Evolutionary conservation across 768 basidiomycete genomes (phyloP).

Genomic region (Kwoniella bestiolae): DNA sequence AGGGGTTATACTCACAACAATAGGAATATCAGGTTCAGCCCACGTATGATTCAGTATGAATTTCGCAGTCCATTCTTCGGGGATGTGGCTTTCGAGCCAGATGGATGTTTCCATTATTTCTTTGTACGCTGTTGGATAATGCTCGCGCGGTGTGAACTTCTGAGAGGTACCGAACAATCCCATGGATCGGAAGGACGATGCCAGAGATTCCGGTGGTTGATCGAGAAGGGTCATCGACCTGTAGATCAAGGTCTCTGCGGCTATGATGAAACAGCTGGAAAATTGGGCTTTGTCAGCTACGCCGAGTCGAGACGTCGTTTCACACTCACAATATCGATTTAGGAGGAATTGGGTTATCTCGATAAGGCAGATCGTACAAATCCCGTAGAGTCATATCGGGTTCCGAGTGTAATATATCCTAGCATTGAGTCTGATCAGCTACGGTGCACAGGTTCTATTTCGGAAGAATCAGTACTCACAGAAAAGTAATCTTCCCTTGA

Average conservation of each 20-base stretch:
- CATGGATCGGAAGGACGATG: neutral
- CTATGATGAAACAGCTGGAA: neutral
- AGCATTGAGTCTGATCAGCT: neutral
- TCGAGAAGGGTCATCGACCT: neutral
- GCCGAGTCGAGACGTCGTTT: no score
- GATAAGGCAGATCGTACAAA: slow-evolving; percentile 27
- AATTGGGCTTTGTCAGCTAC: neutral
- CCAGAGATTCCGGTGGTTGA: neutral
- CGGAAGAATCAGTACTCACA: slow-evolving; percentile 10
- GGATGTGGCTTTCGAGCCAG: slow-evolving; percentile 19
- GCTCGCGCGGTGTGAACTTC: slow-evolving; percentile 3
- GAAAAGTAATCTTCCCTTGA: slow-evolving; percentile 20
- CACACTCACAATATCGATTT: slow-evolving; percentile 21
- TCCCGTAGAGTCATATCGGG: slow-evolving; percentile 32
- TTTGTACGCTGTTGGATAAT: slow-evolving; percentile 25
- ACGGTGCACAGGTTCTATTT: neutral
- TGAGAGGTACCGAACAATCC: neutral
- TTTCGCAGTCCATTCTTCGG: slow-evolving; percentile 14
- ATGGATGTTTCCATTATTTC: slow-evolving; percentile 24
- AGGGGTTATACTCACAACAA: slow-evolving; percentile 24
- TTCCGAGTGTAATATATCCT: slow-evolving; percentile 15
- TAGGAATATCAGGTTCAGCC: slow-evolving; percentile 23
- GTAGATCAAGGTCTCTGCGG: neutral
- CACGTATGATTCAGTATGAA: slow-evolving; percentile 11
- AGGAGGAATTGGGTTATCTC: neutral